A percentile compares a stretch with the other conserved stretches of the same genome.
phyloP scores from a whole-genome alignment of 2,329 filamentous ascomycete species.

The Fusarium falciforme region DNA sequence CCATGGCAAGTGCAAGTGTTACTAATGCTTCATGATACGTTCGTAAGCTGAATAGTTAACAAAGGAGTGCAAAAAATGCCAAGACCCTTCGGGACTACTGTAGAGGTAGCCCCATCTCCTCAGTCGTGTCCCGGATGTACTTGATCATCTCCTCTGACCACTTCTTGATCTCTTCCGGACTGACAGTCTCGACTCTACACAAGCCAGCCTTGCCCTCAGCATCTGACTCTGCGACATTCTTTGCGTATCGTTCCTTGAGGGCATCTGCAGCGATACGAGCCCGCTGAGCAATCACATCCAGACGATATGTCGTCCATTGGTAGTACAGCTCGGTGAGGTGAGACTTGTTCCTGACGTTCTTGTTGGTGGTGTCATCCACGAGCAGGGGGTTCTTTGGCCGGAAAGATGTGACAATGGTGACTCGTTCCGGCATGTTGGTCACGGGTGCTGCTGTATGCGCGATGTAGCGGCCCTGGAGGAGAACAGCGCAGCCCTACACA shows the following conservation, averaged over 20 bases:
- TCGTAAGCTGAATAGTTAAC: not conserved
- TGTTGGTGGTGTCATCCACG: constrained; percentile 55
- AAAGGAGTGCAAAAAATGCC: not conserved
- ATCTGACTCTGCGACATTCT: constrained; percentile 37
- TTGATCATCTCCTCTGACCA: constrained; percentile 46
- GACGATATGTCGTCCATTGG: constrained; percentile 45
- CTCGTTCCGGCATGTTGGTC: constrained; percentile 55
- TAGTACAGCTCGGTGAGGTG: constrained; percentile 45
- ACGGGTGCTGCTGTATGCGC: constrained; percentile 56
- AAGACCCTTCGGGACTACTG: not conserved
- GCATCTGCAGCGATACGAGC: constrained; percentile 32
- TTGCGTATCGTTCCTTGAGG: constrained; percentile 36
- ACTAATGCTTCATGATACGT: not conserved
- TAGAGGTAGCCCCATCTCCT: constrained; percentile 41
- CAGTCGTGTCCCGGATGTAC: constrained; percentile 45
- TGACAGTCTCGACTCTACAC: constrained; percentile 45
- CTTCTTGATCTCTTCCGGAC: constrained; percentile 34
- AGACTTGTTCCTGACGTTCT: constrained; percentile 41
- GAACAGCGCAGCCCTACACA: constrained; percentile 52
- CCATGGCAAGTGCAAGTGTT: not conserved
- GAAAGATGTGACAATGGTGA: constrained; percentile 60
- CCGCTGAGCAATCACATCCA: constrained; percentile 40
- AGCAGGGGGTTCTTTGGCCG: constrained; percentile 53
- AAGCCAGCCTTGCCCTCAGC: constrained; percentile 37
- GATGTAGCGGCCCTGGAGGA: constrained; percentile 60